Percentiles rank a stretch among this genome's conserved stretches.
phyloP scores from a whole-genome alignment of 495 filamentous ascomycete species.

The Sordaria brevicollis region DNA sequence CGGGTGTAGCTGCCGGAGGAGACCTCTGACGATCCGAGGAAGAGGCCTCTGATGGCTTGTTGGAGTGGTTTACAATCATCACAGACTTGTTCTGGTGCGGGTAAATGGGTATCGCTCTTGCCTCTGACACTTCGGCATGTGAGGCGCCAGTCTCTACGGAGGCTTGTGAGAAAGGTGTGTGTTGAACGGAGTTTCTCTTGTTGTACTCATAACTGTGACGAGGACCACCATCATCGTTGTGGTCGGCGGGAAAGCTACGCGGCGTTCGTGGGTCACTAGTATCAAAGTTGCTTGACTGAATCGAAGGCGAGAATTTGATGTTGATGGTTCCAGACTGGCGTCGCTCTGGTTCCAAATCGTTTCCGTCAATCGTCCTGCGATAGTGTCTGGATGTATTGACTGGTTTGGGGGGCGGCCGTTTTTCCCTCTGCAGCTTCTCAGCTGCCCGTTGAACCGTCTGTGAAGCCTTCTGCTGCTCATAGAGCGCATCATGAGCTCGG shows the following conservation, averaged over 20 bases:
- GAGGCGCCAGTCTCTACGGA: constrained; percentile 47
- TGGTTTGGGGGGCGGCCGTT: not conserved
- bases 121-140: constrained; percentile 58
- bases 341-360: constrained; percentile 2
- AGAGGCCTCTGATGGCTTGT: constrained; percentile 26
- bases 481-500: constrained; percentile 44
- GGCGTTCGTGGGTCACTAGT: not conserved
- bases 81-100: constrained; percentile 81
- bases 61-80: constrained; percentile 63
- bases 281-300: constrained; percentile 20
- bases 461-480: constrained; percentile 21
- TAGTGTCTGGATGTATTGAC: not conserved
- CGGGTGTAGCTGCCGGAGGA: constrained; percentile 11
- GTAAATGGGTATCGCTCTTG: constrained; percentile 70
- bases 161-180: constrained; percentile 48
- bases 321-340: constrained; percentile 16
- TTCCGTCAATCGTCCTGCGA: not conserved
- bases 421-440: constrained; percentile 17
- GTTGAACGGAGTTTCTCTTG: constrained; percentile 39
- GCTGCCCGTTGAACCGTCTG: constrained; percentile 18
- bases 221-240: constrained; percentile 30
- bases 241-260: constrained; percentile 16
- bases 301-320: constrained; percentile 7
- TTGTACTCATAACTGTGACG: not conserved
- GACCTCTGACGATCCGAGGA: constrained; percentile 13